Conservation (phyloP, 1,284 basidiomycete species). For the Pseudozyma sp. region DNA sequence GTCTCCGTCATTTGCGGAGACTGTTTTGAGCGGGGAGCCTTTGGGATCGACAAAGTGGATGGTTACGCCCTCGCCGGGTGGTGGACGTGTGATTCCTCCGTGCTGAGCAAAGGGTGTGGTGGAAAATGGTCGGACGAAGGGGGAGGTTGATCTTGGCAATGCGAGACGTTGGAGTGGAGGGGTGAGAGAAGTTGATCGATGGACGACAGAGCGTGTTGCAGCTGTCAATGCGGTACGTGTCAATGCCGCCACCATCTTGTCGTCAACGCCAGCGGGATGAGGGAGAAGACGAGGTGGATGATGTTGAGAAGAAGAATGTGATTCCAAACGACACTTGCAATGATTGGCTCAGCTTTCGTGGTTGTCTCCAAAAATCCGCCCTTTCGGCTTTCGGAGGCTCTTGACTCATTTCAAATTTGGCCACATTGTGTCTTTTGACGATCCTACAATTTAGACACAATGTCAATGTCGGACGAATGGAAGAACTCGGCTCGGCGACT, state of each 20-base stretch:
- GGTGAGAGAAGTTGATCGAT: neutral
- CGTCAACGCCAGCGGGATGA: no score
- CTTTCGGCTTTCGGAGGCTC: conserved; percentile 11
- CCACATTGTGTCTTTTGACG: neutral
- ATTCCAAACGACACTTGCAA: neutral
- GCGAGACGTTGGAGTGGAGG: neutral
- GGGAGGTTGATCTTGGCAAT: neutral
- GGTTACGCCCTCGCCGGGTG: conserved; percentile 78
- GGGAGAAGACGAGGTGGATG: conserved; percentile 1
- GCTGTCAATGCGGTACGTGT: neutral
- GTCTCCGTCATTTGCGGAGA: conserved; percentile 93
- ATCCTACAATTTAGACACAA: no score
- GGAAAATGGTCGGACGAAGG: conserved; percentile 7
- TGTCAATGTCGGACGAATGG: conserved; percentile 10
- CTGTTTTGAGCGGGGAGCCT: conserved; percentile 82
- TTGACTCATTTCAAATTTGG: neutral
- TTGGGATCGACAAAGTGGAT: conserved; percentile 90
- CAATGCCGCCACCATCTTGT: conserved; percentile 2
- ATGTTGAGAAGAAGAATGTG: neutral
- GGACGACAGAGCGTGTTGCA: neutral
- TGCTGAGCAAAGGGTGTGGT: conserved; percentile 58
- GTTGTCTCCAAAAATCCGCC: neutral
- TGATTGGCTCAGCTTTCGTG: conserved; percentile 8
- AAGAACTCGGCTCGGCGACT: conserved; percentile 12
- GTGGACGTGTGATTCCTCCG: conserved; percentile 74